Base-by-base conservation (phyloP, 2,329 filamentous ascomycete species). In the Leptographium flavum region DNA sequence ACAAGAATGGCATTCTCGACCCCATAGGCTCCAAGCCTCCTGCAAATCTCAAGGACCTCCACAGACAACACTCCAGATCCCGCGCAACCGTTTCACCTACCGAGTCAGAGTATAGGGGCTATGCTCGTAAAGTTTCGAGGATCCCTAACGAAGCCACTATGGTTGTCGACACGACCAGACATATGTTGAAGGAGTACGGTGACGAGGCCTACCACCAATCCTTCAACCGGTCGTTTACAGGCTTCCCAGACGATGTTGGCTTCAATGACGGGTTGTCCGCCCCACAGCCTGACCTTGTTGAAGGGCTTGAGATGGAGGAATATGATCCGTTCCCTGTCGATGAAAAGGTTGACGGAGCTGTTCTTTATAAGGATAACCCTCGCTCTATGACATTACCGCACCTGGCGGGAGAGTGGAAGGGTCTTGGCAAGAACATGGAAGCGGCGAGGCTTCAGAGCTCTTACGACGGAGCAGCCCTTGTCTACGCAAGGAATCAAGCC, bases 311-410 rank as follows among this genome's bases (percentile, higher is more conserved):
- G 38, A 17, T 28, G 38, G 3, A 27, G 3, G 23, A 39, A 17
- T 39, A 15, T 11, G 7, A 8, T 11, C 25, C 38, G 5, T 28
- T 39, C 9, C 38, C 38, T 7, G 38, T 39, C 15, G 23, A n/a
- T 7, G 38, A 42, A 11, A 11, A 25, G 5, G 30, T 42, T 3
- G 9, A 5, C 13, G 39, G 39, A 5, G 53, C 56, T 1, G 47
- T 51, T 11, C 48, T 59, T 5, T 48, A 50, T 35, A 45, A 49
- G 39, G 47, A 54, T 17, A 14, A 48, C 5, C 33, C 42, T 1
- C 0, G n/a, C n/a, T 58, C 57, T 13, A 3, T 58, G 5, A 49
- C 52, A 6, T 46, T 60, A 9, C 53, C 58, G 3, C 58, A 59
- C 28, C 3, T 60, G 1, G 53, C 54, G 9, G 58, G 55, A 5